Evolutionary conservation across 108 stramenopile genomes (phyloP).

Genomic region (Tribonema minus): DNA sequence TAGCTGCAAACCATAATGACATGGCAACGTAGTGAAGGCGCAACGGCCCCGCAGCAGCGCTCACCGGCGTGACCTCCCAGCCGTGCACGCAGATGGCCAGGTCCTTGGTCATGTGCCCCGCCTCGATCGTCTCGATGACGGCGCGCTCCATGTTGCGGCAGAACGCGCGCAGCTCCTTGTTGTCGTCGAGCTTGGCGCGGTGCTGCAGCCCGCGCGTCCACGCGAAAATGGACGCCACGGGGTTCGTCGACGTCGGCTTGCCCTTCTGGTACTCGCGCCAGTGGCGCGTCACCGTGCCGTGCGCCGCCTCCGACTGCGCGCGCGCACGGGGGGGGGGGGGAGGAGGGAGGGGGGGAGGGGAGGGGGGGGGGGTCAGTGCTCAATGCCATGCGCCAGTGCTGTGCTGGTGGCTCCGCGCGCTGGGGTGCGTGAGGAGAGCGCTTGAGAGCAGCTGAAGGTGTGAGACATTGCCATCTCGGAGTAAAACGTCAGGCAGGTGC

Average conservation of each 20-base stretch:
- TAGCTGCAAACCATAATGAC: no score
- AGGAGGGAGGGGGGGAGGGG: neutral
- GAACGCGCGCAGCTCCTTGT: slow-evolving; percentile 48
- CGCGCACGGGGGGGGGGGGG: neutral
- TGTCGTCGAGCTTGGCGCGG: slow-evolving; percentile 57
- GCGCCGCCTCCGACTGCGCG: slow-evolving; percentile 50
- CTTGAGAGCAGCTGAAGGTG: no score
- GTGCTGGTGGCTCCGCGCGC: no score
- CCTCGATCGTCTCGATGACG: slow-evolving; percentile 50
- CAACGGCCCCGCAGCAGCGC: no score
- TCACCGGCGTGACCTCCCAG: slow-evolving; percentile 32
- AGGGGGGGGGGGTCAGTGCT: neutral
- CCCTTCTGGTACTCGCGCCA: slow-evolving; percentile 61
- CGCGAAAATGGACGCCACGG: slow-evolving; percentile 55
- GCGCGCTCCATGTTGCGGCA: slow-evolving; percentile 45
- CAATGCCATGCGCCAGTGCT: no score
- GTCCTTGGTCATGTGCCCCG: slow-evolving; percentile 56
- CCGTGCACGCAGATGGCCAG: slow-evolving; percentile 56
- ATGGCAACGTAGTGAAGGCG: no score
- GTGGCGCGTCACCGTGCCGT: slow-evolving; percentile 56
- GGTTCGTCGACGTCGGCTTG: slow-evolving; percentile 52
- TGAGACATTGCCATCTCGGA: no score
- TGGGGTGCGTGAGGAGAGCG: no score
- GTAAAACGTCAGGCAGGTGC: no score
- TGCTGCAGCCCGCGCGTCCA: slow-evolving; percentile 57